Evolutionary conservation across 2,329 filamentous ascomycete species (phyloP), one percentile per base, ranked within the genome.

Genomic region (Dactylellina parvicollis): DNA sequence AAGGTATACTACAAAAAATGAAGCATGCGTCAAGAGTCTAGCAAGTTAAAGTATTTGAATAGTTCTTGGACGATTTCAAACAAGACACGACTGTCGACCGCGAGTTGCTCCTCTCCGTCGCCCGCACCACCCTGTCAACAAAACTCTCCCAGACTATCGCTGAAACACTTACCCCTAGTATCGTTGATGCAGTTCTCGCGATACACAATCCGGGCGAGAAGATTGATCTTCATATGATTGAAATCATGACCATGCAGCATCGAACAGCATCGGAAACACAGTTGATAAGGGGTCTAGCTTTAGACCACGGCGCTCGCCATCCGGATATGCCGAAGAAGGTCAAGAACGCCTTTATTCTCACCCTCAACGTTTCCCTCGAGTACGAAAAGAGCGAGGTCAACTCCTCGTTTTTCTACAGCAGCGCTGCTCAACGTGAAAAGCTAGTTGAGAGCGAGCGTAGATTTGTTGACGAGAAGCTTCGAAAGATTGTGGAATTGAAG

Each of bases 171-270:
- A 98, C 93, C 0, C 92, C 95, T 67, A 91, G 92, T 78, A 96
- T 99, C 79, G 95, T 98, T 79, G 95, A 99, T 80, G 91, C 95
- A 71, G 95, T 99, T 50, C 88, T 99, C 66, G 88, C 95, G 76
- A 99, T 99, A 81, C 93, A 97, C 84, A 87, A 92, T 81, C 85
- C 91, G 16, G 92, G 92, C 24, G 88, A 88, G 75, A 98, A 98
- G 84, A 96, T 96, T 65, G 95, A 99, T 83, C 83, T 99, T 79
- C 94, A 98, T 85, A 99, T 99, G 95, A 87, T 99, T 77, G 95
- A 99, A 83, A 98, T 99, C 79, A 99, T 99, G 95, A 98, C 96
- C 81, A 98, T 99, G 94, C 95, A 99, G 84, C 95, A 99, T 84
- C 91, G 94, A 78, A 92, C 92, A 57, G 93, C 94, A 70, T 92